Conservation (phyloP, 306 rosid genomes). For the Rosa persica region DNA sequence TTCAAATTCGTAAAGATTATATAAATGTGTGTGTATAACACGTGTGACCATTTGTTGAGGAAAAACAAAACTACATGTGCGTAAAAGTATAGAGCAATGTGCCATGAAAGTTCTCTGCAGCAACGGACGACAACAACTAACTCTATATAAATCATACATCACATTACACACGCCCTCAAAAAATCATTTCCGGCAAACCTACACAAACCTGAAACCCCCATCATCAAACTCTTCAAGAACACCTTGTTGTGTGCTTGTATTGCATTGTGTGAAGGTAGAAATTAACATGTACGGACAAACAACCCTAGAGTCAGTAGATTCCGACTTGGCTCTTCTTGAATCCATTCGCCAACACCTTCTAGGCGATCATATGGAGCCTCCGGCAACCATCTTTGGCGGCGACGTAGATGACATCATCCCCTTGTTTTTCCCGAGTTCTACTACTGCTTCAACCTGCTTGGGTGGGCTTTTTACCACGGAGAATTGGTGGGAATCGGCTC, state of each 20-base stretch:
- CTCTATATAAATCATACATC: neutral
- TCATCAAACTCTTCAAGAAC: neutral
- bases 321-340: conserved; percentile 18
- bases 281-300: conserved; percentile 9
- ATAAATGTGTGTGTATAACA: no score
- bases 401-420: neutral
- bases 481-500: neutral
- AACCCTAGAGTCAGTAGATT: neutral
- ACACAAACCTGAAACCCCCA: neutral
- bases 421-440: neutral
- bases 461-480: neutral
- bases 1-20: no score
- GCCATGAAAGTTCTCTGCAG: neutral
- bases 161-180: neutral
- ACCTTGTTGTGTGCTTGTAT: neutral
- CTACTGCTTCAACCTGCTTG: neutral
- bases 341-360: conserved; percentile 20
- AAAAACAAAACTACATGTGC: neutral
- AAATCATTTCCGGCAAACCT: neutral
- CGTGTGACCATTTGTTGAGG: no score
- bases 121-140: neutral
- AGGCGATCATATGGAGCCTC: neutral
- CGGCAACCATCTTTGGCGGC: neutral
- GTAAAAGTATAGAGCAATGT: neutral
- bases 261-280: neutral